These are phyloP conservation scores for Rhizopus delemar DNA, from an alignment of 371 early-diverging fungal genomes.

Conservation along the genomic window DNA sequence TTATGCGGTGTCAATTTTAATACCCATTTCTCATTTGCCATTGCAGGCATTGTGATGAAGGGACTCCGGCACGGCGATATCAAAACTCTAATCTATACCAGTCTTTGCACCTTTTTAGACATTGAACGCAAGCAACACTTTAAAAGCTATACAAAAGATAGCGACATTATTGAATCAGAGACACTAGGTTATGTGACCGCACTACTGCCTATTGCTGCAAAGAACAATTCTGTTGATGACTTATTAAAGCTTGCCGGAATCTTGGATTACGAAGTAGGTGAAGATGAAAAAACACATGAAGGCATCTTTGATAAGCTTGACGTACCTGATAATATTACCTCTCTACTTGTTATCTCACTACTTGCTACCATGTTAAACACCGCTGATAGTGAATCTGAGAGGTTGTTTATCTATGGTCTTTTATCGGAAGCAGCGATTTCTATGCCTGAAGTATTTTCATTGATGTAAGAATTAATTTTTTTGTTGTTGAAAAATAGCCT, in stretches of 20 bases:
- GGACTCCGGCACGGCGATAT: constrained; percentile 74
- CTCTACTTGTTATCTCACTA: constrained; percentile 70
- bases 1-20: constrained; percentile 78
- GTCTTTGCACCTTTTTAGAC: constrained; percentile 66
- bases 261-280: constrained; percentile 44
- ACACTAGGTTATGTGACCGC: constrained; percentile 74
- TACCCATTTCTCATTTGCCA: constrained; percentile 82
- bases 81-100: constrained; percentile 63
- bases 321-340: constrained; percentile 63
- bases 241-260: constrained; percentile 59
- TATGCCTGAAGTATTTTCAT: constrained; percentile 74
- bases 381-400: constrained; percentile 80
- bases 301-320: constrained; percentile 65
- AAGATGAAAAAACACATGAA: constrained; percentile 45
- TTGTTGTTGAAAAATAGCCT: not conserved
- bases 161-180: constrained; percentile 52
- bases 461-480: constrained; percentile 58
- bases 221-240: constrained; percentile 60
- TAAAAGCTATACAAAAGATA: constrained; percentile 8
- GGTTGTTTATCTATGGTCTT: constrained; percentile 77
- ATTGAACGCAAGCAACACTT: constrained; percentile 55
- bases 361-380: constrained; percentile 77
- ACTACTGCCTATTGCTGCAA: constrained; percentile 64
- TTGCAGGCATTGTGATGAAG: constrained; percentile 76
- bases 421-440: constrained; percentile 73